phyloP scores from a whole-genome alignment of 2,329 filamentous ascomycete species.

The Aureobasidium uvarum region DNA sequence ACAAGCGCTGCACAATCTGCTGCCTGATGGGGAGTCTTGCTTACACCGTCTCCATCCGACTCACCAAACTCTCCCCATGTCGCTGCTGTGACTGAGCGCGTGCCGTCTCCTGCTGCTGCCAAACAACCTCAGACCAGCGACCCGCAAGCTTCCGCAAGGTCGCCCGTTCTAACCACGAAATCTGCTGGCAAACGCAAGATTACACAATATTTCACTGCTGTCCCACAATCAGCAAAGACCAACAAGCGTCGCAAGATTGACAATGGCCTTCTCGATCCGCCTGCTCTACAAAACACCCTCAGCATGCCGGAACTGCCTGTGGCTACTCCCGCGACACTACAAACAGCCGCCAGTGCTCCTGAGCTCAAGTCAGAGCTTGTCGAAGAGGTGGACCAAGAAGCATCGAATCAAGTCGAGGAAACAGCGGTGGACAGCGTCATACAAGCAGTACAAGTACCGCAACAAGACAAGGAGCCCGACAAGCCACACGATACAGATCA shows the following conservation, averaged over 20 bases:
- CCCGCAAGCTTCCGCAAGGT: not conserved
- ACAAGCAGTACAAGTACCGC: not conserved
- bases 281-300: not conserved
- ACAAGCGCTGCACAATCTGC: not conserved
- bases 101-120: not conserved
- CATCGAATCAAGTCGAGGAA: not conserved
- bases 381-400: not conserved
- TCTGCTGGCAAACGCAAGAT: slow-evolving; percentile 9
- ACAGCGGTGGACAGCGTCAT: not conserved
- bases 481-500: slow-evolving; percentile 15
- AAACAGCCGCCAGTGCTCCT: slow-evolving; percentile 5
- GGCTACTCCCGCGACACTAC: not conserved
- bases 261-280: not conserved
- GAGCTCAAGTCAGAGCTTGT: not conserved
- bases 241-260: slow-evolving; percentile 24
- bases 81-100: not conserved
- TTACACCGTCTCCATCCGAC: slow-evolving; percentile 12
- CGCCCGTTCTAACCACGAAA: not conserved
- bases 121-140: slow-evolving; percentile 8
- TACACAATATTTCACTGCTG: not conserved
- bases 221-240: not conserved
- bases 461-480: not conserved
- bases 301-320: slow-evolving; percentile 1
- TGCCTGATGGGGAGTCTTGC: slow-evolving; percentile 11
- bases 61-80: slow-evolving; percentile 13